Conservation (phyloP, 1,139 yeast genomes). For the Candida labiduridarum region DNA sequence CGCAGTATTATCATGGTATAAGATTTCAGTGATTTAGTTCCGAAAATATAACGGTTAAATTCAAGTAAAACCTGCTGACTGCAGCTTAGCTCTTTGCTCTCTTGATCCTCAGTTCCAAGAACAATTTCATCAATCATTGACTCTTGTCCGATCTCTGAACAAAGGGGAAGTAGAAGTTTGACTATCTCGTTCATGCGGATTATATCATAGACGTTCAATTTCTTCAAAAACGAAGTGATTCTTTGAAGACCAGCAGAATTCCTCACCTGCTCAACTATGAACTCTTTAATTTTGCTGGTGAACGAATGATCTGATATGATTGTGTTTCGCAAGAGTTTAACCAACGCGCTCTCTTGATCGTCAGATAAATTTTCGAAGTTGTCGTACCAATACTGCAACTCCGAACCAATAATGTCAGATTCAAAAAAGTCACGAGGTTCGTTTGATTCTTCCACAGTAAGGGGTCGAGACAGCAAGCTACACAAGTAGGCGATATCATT, state of each 20-base stretch:
- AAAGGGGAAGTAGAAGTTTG: not conserved
- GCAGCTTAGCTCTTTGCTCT: constrained; percentile 12
- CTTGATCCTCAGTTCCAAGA: constrained; percentile 16
- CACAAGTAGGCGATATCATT: constrained; percentile 29
- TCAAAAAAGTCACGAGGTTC: constrained; percentile 19
- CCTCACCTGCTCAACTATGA: constrained; percentile 5
- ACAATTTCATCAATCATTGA: constrained; percentile 20
- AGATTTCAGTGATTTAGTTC: constrained; percentile 9
- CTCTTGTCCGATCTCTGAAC: constrained; percentile 1
- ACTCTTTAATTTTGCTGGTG: constrained; percentile 10
- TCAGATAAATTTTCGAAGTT: constrained; percentile 10
- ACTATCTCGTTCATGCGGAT: constrained; percentile 20
- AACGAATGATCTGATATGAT: constrained; percentile 15
- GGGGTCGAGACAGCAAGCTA: constrained; percentile 12
- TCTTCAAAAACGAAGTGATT: constrained; percentile 19
- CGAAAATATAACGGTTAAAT: constrained; percentile 13
- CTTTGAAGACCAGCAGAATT: constrained; percentile 7
- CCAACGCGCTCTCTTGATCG: constrained; percentile 13
- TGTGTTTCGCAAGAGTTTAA: constrained; percentile 24
- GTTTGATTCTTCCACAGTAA: constrained; percentile 22
- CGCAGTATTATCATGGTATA: constrained; percentile 13
- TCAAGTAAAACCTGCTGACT: constrained; percentile 21
- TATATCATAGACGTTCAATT: constrained; percentile 23
- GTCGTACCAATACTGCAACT: constrained; percentile 10
- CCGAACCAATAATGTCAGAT: not conserved